Percentiles rank a stretch among this genome's conserved stretches.
These are phyloP conservation scores for Globisporangium viniferum DNA, from an alignment of 352 stramenopile species.

Conservation along the genomic window DNA sequence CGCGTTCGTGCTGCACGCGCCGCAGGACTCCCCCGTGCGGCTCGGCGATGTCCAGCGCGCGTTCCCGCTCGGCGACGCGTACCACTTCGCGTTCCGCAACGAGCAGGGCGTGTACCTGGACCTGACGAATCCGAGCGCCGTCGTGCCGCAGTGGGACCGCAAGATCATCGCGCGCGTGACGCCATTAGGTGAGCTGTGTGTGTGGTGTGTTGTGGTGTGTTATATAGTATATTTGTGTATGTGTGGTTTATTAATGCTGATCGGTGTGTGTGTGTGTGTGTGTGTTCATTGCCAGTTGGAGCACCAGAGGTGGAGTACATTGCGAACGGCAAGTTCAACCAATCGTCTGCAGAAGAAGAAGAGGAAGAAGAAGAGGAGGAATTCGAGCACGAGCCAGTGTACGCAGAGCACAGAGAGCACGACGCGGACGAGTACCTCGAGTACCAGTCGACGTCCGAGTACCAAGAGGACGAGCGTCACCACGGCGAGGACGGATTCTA, in stretches of 20 bases:
- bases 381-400: background rate
- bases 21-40: constrained; percentile 22
- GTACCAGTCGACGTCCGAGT: constrained; percentile 57
- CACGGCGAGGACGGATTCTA: constrained; percentile 7
- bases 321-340: background rate
- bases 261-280: background rate
- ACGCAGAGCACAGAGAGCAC: constrained; percentile 12
- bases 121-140: constrained; percentile 61
- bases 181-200: constrained; percentile 32
- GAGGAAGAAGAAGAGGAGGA: background rate
- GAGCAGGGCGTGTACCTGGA: constrained; percentile 65
- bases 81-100: constrained; percentile 79
- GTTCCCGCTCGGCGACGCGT: constrained; percentile 65
- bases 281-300: constrained; percentile 23
- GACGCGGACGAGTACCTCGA: constrained; percentile 48
- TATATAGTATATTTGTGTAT: background rate
- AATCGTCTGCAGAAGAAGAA: background rate
- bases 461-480: constrained; percentile 20
- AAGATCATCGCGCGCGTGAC: constrained; percentile 74
- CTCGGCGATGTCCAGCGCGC: constrained; percentile 61
- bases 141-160: constrained; percentile 57
- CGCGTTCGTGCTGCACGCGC: constrained; percentile 48
- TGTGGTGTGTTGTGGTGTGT: background rate
- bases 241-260: background rate
- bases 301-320: constrained; percentile 46